Evolutionary conservation across 768 basidiomycete genomes (phyloP).

Genomic region (Paxillus ammoniavirescens): DNA sequence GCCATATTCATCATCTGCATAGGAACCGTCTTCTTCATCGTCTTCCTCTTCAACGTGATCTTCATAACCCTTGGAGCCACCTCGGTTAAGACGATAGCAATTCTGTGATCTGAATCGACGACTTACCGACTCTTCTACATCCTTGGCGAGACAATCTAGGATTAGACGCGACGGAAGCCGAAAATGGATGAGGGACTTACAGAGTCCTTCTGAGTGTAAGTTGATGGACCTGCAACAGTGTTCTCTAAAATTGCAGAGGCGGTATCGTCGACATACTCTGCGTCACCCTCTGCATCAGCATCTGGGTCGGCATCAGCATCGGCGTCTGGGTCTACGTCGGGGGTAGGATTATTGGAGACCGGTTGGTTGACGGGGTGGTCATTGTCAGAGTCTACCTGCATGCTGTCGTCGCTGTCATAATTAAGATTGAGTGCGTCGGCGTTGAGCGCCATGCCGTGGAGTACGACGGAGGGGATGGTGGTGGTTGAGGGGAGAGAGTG

Average conservation of each 20-base stretch:
- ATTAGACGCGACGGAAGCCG: slow-evolving; percentile 2
- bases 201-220: slow-evolving; percentile 55
- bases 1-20: slow-evolving; percentile 73
- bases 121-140: slow-evolving; percentile 32
- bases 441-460: slow-evolving; percentile 32
- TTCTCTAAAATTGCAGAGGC: slow-evolving; percentile 36
- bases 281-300: slow-evolving; percentile 41
- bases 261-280: slow-evolving; percentile 38
- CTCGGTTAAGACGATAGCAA: slow-evolving; percentile 19
- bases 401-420: slow-evolving; percentile 56
- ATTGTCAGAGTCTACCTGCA: slow-evolving; percentile 68
- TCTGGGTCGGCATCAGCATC: slow-evolving; percentile 58
- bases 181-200: slow-evolving; percentile 41
- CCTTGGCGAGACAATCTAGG: slow-evolving; percentile 13
- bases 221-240: slow-evolving; percentile 38
- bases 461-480: slow-evolving; percentile 22
- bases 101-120: slow-evolving; percentile 10
- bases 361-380: slow-evolving; percentile 26
- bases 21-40: slow-evolving; percentile 69
- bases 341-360: slow-evolving; percentile 35
- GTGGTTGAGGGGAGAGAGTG: slow-evolving; percentile 36
- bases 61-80: slow-evolving; percentile 61
- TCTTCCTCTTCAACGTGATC: slow-evolving; percentile 49
- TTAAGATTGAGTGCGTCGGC: slow-evolving; percentile 50
- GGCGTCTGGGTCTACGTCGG: slow-evolving; percentile 62